Conservation (phyloP, 202 grass and related monocot genomes). For the Eragrostis tef region DNA sequence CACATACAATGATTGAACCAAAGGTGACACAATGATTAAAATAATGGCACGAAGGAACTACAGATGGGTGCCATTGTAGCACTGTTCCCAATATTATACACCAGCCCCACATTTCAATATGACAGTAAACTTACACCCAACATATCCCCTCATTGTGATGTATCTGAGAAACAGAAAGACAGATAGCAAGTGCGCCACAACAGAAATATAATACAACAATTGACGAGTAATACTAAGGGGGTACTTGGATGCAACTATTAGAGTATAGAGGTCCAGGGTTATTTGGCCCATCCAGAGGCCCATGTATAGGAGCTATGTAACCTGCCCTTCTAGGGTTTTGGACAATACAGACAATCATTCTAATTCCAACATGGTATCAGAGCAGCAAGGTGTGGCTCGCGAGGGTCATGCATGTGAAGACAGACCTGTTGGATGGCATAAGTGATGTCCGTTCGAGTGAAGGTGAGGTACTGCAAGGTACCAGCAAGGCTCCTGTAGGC, state of each 20-base stretch:
- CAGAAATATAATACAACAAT: conserved; percentile 12
- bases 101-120: conserved; percentile 7
- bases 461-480: no score
- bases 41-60: conserved; percentile 4
- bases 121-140: not conserved
- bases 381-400: no score
- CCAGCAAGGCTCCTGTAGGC: no score
- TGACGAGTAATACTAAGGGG: conserved; percentile 12
- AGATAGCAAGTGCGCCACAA: not conserved
- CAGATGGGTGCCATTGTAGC: not conserved
- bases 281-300: no score
- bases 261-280: no score
- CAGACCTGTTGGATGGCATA: no score
- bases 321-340: no score
- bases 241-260: not conserved
- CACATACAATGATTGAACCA: conserved; percentile 13
- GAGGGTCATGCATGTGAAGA: no score
- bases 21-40: not conserved
- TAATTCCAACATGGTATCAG: no score
- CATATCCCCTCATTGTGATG: not conserved
- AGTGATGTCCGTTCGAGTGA: no score
- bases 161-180: conserved; percentile 12
- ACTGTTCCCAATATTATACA: conserved; percentile 2
- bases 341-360: no score
- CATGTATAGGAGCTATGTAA: no score